Percentiles rank a stretch among this genome's conserved stretches.
Conservation (phyloP, 441 rosid genomes). For the Croton laevigatus region DNA sequence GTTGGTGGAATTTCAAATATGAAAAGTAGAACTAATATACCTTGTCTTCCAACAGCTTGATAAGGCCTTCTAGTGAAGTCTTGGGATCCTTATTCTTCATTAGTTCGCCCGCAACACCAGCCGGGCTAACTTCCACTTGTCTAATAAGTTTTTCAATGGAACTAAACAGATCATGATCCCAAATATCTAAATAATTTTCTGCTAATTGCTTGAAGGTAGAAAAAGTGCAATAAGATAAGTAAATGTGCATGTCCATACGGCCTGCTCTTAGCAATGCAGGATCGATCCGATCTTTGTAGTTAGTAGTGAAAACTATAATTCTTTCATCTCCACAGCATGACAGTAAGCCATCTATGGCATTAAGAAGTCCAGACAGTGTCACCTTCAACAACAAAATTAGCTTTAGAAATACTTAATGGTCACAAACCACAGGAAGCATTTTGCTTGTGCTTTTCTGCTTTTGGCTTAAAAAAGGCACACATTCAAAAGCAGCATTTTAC, state of each 20-base stretch:
- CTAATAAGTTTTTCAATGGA: constrained; percentile 21
- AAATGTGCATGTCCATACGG: constrained; percentile 45
- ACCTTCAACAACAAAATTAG: constrained; percentile 21
- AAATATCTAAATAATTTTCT: constrained; percentile 28
- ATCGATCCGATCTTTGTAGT: constrained; percentile 38
- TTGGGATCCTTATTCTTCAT: constrained; percentile 29
- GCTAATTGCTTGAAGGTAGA: constrained; percentile 40
- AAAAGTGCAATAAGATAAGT: constrained; percentile 40
- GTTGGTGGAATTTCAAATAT: no score
- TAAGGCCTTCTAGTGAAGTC: constrained; percentile 23
- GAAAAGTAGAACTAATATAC: no score
- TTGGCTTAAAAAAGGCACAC: no score
- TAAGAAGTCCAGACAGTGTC: constrained; percentile 41
- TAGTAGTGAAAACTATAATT: constrained; percentile 41
- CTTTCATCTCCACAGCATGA: constrained; percentile 45
- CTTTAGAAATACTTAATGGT: neutral
- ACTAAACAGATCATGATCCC: constrained; percentile 25
- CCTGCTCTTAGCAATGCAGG: constrained; percentile 42
- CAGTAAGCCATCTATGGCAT: constrained; percentile 41
- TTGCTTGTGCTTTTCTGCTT: no score
- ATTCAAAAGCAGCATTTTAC: no score
- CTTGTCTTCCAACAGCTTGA: constrained; percentile 32
- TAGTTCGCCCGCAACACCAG: constrained; percentile 37
- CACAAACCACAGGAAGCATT: constrained; percentile 16
- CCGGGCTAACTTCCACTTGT: constrained; percentile 28